Conservation (phyloP, 1,284 basidiomycete genomes). For the Trametes polyzona region DNA sequence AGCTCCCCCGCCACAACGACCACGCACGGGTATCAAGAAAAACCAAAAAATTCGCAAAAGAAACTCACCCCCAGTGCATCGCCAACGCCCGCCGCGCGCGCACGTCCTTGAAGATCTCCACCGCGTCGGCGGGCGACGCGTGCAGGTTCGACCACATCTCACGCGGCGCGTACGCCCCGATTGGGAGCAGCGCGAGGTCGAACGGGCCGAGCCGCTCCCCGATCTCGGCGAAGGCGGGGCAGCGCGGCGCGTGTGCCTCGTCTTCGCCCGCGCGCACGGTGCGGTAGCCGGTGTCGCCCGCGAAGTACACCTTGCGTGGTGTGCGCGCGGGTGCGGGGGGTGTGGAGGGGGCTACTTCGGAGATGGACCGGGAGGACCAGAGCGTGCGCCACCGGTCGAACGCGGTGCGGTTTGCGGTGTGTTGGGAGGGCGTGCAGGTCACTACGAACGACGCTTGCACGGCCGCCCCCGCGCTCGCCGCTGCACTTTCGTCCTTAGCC, state of each 20-base stretch:
- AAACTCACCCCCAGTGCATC: conserved; percentile 69
- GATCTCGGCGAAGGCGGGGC: conserved; percentile 73
- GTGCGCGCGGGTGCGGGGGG: neutral
- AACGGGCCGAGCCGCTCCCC: conserved; percentile 65
- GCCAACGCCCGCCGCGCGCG: conserved; percentile 59
- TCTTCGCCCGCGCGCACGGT: conserved; percentile 50
- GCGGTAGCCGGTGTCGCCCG: conserved; percentile 70
- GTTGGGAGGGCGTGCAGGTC: conserved; percentile 50
- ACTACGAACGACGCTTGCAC: conserved; percentile 28
- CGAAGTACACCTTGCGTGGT: conserved; percentile 60
- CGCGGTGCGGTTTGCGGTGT: conserved; percentile 49
- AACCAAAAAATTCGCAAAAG: neutral
- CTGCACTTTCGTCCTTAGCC: neutral
- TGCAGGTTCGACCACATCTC: conserved; percentile 62
- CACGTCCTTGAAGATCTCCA: conserved; percentile 66
- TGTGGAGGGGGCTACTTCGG: conserved; percentile 37
- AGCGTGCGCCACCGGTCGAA: conserved; percentile 57
- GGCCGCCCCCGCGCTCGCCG: neutral
- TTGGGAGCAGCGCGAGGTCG: conserved; percentile 65
- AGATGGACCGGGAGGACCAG: conserved; percentile 65
- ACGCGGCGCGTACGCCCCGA: conserved; percentile 69
- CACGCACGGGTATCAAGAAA: neutral
- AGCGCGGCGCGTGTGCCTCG: conserved; percentile 56
- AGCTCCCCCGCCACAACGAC: neutral
- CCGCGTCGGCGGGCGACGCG: conserved; percentile 64